Percentiles rank a stretch among this genome's conserved stretches.
Evolutionary conservation across 306 rosid genomes (phyloP).

Genomic region (Quercus variabilis): DNA sequence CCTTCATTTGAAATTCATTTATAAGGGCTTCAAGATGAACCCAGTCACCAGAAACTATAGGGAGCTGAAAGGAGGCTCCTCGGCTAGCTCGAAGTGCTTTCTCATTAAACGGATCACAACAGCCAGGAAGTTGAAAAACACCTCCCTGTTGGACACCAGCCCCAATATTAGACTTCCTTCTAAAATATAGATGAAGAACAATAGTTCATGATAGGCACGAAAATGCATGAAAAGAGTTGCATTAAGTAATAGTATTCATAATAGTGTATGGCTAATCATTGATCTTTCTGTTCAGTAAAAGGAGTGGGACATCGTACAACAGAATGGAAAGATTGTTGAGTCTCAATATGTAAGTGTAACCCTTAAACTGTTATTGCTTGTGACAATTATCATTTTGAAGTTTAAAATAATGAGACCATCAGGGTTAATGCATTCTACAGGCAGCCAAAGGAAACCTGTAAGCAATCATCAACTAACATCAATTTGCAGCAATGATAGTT

Average conservation of each 20-base stretch:
- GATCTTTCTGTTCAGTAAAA: not conserved
- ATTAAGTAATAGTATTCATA: not conserved
- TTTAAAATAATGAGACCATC: not conserved
- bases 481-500: too few relatives aligned
- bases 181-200: not conserved
- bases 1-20: constrained; percentile 54
- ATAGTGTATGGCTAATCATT: not conserved
- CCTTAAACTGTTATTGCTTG: constrained; percentile 7
- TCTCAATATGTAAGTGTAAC: not conserved
- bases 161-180: constrained; percentile 4
- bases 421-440: not conserved
- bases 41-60: constrained; percentile 77
- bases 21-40: constrained; percentile 50
- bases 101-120: constrained; percentile 92
- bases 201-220: not conserved
- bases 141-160: constrained; percentile 55
- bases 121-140: constrained; percentile 84
- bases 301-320: not conserved
- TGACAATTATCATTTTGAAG: not conserved
- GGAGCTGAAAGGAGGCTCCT: constrained; percentile 93
- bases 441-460: too few relatives aligned
- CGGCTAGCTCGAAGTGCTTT: constrained; percentile 96
- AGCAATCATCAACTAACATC: too few relatives aligned
- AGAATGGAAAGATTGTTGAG: not conserved
- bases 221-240: not conserved